A percentile compares a stretch with the other conserved stretches of the same genome.
phyloP scores from a whole-genome alignment of 1,284 basidiomycete species.

The Microbotryum scabiosae region DNA sequence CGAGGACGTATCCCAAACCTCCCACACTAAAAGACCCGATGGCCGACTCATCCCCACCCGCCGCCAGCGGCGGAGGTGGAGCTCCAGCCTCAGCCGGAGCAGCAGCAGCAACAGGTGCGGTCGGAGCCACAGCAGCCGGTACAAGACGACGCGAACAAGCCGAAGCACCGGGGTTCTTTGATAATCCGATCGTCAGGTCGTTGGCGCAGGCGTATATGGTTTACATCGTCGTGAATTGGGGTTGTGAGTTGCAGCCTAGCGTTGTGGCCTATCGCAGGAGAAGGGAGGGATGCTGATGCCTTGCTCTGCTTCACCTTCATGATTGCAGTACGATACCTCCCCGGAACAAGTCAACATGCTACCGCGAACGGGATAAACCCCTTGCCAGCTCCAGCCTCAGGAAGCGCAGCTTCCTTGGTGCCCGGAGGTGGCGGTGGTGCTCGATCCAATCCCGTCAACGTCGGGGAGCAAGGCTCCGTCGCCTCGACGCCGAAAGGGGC shows the following conservation, averaged over 20 bases:
- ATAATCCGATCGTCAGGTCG: constrained; percentile 6
- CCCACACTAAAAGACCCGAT: too few species aligned
- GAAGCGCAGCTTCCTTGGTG: not conserved
- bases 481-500: not conserved
- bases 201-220: constrained; percentile 1
- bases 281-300: too few species aligned
- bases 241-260: not conserved
- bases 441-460: too few species aligned
- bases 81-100: not conserved
- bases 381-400: not conserved
- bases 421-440: too few species aligned
- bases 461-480: not conserved
- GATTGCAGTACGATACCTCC: not conserved
- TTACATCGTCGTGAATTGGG: constrained; percentile 2
- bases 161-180: not conserved
- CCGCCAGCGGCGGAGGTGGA: not conserved
- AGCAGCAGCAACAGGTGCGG: not conserved
- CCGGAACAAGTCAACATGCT: not conserved
- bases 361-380: too few species aligned
- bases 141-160: not conserved
- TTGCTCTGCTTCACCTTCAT: not conserved
- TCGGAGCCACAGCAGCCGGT: not conserved
- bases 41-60: not conserved
- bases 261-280: not conserved
- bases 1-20: too few species aligned